A percentile compares a stretch with the other conserved stretches of the same genome.
These are phyloP conservation scores for Takakia lepidozioides DNA, from an alignment of 225 moss, liverwort and hornwort genomes.

Conservation along the genomic window DNA sequence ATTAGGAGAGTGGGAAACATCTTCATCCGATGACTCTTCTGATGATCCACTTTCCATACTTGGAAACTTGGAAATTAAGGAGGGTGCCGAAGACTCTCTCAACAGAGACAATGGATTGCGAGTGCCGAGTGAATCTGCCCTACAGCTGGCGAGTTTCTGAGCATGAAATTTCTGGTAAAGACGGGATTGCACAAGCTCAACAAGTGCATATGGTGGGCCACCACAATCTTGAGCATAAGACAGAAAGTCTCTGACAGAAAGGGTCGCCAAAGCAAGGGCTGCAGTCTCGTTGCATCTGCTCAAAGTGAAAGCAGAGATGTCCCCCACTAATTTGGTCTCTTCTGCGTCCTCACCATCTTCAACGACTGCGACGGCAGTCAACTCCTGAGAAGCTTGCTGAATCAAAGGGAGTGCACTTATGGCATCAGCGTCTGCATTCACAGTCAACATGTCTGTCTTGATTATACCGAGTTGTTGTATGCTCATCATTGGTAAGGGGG, in stretches of 20 bases:
- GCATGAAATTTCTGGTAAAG: conserved; percentile 11
- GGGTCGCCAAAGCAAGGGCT: conserved; percentile 52
- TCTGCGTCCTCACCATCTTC: conserved; percentile 5
- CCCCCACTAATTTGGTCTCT: conserved; percentile 35
- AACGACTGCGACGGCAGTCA: conserved; percentile 64
- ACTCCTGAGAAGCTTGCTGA: conserved; percentile 39
- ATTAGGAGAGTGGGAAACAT: conserved; percentile 4
- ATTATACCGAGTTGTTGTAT: conserved; percentile 54
- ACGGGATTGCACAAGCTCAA: conserved; percentile 23
- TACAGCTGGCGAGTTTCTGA: background rate
- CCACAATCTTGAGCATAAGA: conserved; percentile 30
- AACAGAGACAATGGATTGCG: too few relatives aligned
- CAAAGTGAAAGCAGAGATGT: conserved; percentile 57
- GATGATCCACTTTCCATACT: conserved; percentile 9
- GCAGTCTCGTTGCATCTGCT: conserved; percentile 35
- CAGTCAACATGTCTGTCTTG: conserved; percentile 35
- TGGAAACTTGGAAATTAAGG: conserved; percentile 1
- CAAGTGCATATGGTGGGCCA: conserved; percentile 21
- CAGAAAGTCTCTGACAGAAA: conserved; percentile 48
- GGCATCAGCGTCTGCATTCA: conserved; percentile 27
- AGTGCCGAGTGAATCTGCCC: too few relatives aligned
- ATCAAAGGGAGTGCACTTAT: conserved; percentile 27
- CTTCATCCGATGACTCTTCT: conserved; percentile 27
- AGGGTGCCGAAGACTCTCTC: background rate
- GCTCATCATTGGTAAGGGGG: conserved; percentile 66